Conservation (phyloP, 225 moss, liverwort and hornwort genomes). For the Takakia lepidozioides region DNA sequence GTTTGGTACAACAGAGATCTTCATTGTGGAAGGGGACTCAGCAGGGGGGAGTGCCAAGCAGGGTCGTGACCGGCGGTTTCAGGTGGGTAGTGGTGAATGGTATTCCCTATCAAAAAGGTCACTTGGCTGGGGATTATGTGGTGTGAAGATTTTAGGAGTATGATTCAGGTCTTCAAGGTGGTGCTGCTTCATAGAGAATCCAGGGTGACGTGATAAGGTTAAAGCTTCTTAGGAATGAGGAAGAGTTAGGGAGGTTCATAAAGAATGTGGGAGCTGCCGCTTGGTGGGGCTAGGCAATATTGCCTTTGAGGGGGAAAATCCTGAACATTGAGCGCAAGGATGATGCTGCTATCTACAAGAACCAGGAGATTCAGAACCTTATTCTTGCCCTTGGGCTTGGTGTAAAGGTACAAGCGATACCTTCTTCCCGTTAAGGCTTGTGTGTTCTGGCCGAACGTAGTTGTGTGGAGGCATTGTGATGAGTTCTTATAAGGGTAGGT, state of each 20-base stretch:
- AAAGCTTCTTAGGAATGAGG: no score
- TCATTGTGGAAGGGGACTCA: slow-evolving; percentile 98
- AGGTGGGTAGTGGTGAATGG: slow-evolving; percentile 23
- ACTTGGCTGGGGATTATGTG: no score
- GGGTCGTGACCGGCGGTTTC: slow-evolving; percentile 87
- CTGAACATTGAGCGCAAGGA: slow-evolving; percentile 92
- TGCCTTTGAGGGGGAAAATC: slow-evolving; percentile 91
- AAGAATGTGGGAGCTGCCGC: no score
- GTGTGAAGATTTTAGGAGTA: no score
- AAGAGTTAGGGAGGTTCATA: no score
- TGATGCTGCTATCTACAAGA: slow-evolving; percentile 92
- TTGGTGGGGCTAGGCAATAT: slow-evolving; percentile 47
- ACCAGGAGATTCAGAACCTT: slow-evolving; percentile 94
- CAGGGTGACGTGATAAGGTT: no score
- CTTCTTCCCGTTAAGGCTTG: no score
- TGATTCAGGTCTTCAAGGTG: no score
- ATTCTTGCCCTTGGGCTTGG: slow-evolving; percentile 97
- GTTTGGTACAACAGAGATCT: slow-evolving; percentile 57
- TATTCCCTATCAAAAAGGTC: not conserved
- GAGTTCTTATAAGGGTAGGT: not conserved
- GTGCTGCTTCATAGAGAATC: no score
- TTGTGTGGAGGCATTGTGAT: not conserved
- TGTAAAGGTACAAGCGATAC: slow-evolving; percentile 83
- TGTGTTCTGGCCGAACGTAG: not conserved
- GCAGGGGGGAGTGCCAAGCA: slow-evolving; percentile 98